Base-by-base conservation (phyloP, 208 protist species). In the Balamuthia mandrillaris region DNA sequence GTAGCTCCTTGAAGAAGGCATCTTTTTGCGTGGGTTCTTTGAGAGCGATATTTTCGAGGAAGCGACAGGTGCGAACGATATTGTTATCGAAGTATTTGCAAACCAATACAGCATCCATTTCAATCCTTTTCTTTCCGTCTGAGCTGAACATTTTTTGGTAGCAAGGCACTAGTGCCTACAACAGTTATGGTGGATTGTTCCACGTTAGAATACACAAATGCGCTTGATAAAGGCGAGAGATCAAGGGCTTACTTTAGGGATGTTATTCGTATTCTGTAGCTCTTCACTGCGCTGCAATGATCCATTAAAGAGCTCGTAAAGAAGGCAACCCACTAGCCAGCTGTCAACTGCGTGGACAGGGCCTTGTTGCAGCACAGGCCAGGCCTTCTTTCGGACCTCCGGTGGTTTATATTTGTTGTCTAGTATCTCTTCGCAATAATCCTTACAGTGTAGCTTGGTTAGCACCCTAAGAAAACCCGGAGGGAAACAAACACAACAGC, bases 21-120 rank as follows among this genome's bases (percentile, higher is more conserved):
- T 91, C 89, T 37, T 89, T 90, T 54, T 91, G 89, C 52, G 41
- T 33, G 21, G 85, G 33, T 44, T 93, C 90, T 49, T 92, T 91
- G 41, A 93, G 29, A 12, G 84, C 81, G 18, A 93, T 82, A 14
- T 89, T 81, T 35, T 91, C 87, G 5, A 93, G 33, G 49, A 93
- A 93, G 14, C 70, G 68, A 31, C 31, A 78, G 27, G 81, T 82
- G 14, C 88, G 78, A n/a, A 91, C 84, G 58, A 90, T 86, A 9
- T 52, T 61, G 61, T 91, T 90, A 37, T 75, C 14, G 39, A 92
- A 91, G 77, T 86, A 90, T 35, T 31, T n/a, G 29, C 44, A 60
- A 16, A 79, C 61, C 0, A 88, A 21, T n/a, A 90, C 54, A 6
- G n/a, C n/a, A n/a, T n/a, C n/a, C n/a, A n/a, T n/a, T n/a, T n/a